Evolutionary conservation across 106 monocot genomes (phyloP).

Genomic region (Dioscorea dumetorum): DNA sequence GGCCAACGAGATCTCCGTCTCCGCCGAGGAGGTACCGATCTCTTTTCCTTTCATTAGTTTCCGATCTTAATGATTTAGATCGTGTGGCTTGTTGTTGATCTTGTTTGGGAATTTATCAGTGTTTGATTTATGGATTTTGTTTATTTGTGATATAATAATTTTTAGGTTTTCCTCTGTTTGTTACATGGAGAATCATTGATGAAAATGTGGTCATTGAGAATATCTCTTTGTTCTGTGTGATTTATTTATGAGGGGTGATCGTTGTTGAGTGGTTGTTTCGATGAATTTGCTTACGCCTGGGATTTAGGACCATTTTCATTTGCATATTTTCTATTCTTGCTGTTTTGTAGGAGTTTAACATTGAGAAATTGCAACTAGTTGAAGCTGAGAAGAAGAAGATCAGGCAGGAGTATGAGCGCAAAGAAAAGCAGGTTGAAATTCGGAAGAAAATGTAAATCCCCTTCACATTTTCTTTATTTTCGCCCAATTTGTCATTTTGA

Average conservation of each 20-base stretch:
- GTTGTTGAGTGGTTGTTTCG: no score
- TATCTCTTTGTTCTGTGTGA: no score
- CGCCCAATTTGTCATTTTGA: background rate
- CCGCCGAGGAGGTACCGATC: slow-evolving; percentile 57
- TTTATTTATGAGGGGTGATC: no score
- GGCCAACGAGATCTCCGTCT: slow-evolving; percentile 81
- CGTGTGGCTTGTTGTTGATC: no score
- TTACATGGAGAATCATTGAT: no score
- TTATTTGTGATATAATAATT: no score
- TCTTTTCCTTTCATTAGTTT: background rate
- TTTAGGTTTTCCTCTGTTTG: no score
- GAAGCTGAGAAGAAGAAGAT: slow-evolving; percentile 96
- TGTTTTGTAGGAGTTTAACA: slow-evolving; percentile 85
- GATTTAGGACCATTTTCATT: no score
- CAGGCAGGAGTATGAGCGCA: slow-evolving; percentile 82
- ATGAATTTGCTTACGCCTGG: no score
- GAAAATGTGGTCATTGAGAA: no score
- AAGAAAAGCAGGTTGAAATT: slow-evolving; percentile 92
- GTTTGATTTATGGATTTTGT: no score
- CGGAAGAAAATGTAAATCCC: slow-evolving; percentile 73
- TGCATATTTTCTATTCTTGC: background rate
- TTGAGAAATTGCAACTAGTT: slow-evolving; percentile 91
- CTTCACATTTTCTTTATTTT: background rate
- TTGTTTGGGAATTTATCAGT: no score
- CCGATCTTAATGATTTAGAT: background rate